A percentile compares a stretch with the other conserved stretches of the same genome.
Evolutionary conservation across 257 asterid genomes (phyloP).

Genomic region (Eucommia ulmoides): DNA sequence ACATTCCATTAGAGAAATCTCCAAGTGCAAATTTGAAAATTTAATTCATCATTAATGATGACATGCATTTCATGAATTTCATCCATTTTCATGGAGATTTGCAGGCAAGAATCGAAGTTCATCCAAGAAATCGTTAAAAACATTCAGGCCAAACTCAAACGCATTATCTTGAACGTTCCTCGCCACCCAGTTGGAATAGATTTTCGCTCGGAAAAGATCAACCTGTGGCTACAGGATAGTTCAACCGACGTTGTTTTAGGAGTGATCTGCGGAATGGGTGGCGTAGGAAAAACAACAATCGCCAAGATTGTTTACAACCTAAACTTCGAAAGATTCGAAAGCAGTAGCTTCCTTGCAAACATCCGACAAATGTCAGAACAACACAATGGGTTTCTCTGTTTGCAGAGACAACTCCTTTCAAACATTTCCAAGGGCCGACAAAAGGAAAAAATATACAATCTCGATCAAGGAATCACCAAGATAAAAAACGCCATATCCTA

Average conservation of each 20-base stretch:
- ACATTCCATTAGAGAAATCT: too few species aligned
- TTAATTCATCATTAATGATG: too few species aligned
- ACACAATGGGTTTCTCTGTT: not conserved
- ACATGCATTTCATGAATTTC: too few species aligned
- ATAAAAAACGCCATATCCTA: not conserved
- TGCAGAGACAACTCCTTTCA: conserved; percentile 10
- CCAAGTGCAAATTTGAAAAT: too few species aligned
- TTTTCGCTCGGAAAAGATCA: conserved; percentile 2
- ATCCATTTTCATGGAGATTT: not conserved
- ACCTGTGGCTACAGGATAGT: conserved; percentile 10
- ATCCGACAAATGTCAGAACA: conserved; percentile 3
- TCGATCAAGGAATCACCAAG: not conserved
- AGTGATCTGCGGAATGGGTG: conserved; percentile 8
- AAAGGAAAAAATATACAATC: not conserved
- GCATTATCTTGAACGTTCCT: conserved; percentile 6
- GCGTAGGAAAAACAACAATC: conserved; percentile 13
- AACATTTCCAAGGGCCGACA: not conserved
- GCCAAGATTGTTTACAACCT: conserved; percentile 9
- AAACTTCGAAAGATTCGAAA: conserved; percentile 6
- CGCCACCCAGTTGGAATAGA: conserved; percentile 12
- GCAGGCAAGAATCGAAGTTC: conserved; percentile 9
- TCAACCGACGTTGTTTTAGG: not conserved
- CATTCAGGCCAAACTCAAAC: conserved; percentile 7
- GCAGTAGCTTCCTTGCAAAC: conserved; percentile 7
- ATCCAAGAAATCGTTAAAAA: conserved; percentile 8